A percentile compares a stretch with the other conserved stretches of the same genome.
Evolutionary conservation across 768 basidiomycete species (phyloP).

Genomic region (Crassisporium funariophilum): DNA sequence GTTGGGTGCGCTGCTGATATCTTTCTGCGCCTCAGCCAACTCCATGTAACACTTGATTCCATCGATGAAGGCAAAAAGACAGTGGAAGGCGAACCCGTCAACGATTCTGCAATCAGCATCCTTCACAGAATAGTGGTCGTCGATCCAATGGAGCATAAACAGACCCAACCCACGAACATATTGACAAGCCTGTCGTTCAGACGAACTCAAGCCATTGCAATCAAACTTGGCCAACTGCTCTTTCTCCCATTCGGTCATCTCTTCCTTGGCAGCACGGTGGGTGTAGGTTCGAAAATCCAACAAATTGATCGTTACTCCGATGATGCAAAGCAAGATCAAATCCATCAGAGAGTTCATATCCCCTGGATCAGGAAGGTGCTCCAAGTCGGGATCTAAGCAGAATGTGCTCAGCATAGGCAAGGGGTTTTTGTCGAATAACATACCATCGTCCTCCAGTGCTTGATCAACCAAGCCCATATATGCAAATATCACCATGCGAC

Average conservation of each 20-base stretch:
- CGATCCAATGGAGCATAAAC: neutral
- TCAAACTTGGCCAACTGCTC: neutral
- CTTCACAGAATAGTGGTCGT: neutral
- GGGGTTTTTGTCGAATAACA: neutral
- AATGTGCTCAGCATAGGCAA: neutral
- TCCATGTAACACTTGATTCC: neutral
- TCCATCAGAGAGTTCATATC: neutral
- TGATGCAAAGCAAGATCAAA: neutral
- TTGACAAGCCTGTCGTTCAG: neutral
- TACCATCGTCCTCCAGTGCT: neutral
- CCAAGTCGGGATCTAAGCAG: neutral
- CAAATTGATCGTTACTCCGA: neutral
- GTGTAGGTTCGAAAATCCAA: neutral
- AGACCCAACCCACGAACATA: neutral
- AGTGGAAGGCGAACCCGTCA: neutral
- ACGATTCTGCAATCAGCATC: neutral
- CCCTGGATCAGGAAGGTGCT: neutral
- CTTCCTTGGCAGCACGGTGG: neutral
- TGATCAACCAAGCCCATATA: conserved; percentile 2
- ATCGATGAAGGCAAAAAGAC: neutral
- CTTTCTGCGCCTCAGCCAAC: neutral
- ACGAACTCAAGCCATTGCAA: neutral
- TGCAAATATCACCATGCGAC: neutral
- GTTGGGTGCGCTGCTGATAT: neutral
- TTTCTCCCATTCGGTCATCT: neutral